Percentiles rank a stretch among this genome's conserved stretches.
Conservation (phyloP, 2,329 filamentous ascomycete species). For the Neocatenulostroma microsporum region DNA sequence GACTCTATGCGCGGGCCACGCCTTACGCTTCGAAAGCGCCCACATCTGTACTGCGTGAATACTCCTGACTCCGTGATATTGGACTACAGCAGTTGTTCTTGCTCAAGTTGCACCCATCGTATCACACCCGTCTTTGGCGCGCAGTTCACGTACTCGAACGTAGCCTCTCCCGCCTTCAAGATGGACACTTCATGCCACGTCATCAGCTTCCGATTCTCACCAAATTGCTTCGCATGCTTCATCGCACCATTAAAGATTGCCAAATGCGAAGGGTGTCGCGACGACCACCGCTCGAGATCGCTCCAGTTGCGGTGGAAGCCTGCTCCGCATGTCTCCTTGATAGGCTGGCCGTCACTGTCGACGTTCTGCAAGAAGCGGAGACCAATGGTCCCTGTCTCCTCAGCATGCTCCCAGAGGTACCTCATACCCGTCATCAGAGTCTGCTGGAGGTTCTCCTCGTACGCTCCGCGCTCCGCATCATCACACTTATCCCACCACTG, state of each 20-base stretch:
- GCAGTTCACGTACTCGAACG: slow-evolving; percentile 46
- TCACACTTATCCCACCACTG: slow-evolving; percentile 43
- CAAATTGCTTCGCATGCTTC: slow-evolving; percentile 40
- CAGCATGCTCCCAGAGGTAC: slow-evolving; percentile 37
- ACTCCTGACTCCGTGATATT: too few species aligned
- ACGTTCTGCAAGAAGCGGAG: slow-evolving; percentile 33
- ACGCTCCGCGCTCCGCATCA: slow-evolving; percentile 41
- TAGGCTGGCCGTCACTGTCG: slow-evolving; percentile 11
- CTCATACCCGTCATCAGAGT: slow-evolving; percentile 35
- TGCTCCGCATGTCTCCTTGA: slow-evolving; percentile 40
- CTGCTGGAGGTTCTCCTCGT: slow-evolving; percentile 38
- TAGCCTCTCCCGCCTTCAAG: slow-evolving; percentile 36
- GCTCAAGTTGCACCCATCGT: slow-evolving; percentile 19
- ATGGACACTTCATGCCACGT: slow-evolving; percentile 46
- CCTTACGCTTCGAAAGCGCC: too few species aligned
- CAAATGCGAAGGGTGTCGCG: slow-evolving; percentile 40
- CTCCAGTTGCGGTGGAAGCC: slow-evolving; percentile 42
- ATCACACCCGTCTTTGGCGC: slow-evolving; percentile 28
- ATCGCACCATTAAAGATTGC: slow-evolving; percentile 44
- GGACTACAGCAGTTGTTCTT: too few species aligned
- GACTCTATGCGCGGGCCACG: too few species aligned
- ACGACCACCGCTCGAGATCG: slow-evolving; percentile 43
- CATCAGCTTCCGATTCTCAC: slow-evolving; percentile 37
- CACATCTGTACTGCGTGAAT: too few species aligned
- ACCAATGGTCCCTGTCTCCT: slow-evolving; percentile 31